Evolutionary conservation across 805 yeast species (phyloP), one percentile per base, ranked within the genome.

Genomic region (Ogataea pilisensis): DNA sequence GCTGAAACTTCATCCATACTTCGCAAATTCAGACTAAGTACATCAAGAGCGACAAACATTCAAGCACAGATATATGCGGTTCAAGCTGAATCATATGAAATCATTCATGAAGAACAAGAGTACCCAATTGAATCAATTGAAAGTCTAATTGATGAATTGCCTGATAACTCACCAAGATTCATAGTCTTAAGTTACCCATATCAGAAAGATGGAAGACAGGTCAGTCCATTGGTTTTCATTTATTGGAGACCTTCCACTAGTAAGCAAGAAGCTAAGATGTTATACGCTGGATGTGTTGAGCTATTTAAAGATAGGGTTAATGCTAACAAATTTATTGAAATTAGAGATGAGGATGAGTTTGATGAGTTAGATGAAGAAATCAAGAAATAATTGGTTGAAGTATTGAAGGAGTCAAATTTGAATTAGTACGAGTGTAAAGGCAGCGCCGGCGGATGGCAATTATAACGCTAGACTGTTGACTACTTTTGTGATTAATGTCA

Each of bases 281-380:
- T 86, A 36, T 89, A 88, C 53, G 97, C 96, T 1, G 95, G 93
- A 4, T 95, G 95, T 2, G 76, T 86, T 18, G 96, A 90, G 58
- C 64, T 82, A 48, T 73, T 90, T 42, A 73, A 91, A 60, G 80
- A 76, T 37, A 81, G 82, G 50, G 82, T 90, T n/a, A 87, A 88
- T 14, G 88, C 86, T n/a, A 61, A 39, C 55, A 72, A 80, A 54
- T 68, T 83, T 27, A 67, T 82, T 30, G 83, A 82, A 52, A 54
- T 79, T 20, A 76, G 70, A 16, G 89, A 84, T 35, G 82, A 76
- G 42, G 90, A 84, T 30, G 91, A 85, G 39, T 73, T 84, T 28
- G 85, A 78, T 31, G 78, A 73, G 13, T 56, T 82, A 22, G 76
- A 73, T 48, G 68, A 61, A 5, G 53, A 55, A 37, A 52, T 63